These are phyloP conservation scores for Talaromyces borbonicus DNA, from an alignment of 495 filamentous ascomycete species.

Conservation along the genomic window DNA sequence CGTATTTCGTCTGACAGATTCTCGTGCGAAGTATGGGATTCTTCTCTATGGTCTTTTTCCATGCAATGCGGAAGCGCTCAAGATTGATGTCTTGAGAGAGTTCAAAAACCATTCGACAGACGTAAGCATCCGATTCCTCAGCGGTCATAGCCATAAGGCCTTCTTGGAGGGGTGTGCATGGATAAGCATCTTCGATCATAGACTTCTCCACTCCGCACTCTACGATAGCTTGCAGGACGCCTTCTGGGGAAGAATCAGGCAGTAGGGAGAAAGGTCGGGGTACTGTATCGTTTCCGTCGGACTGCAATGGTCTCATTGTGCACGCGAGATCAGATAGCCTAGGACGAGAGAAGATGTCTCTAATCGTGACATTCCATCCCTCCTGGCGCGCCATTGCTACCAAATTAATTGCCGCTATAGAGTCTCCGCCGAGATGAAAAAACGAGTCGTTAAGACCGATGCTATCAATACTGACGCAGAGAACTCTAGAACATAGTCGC, in stretches of 20 bases:
- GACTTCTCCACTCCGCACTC: slow-evolving; percentile 16
- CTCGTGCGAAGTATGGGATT: slow-evolving; percentile 32
- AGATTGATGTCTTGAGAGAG: slow-evolving; percentile 28
- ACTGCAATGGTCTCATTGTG: too few species aligned
- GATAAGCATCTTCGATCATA: slow-evolving; percentile 45
- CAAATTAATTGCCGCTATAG: slow-evolving; percentile 19
- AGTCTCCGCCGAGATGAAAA: slow-evolving; percentile 19
- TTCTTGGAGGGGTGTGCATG: slow-evolving; percentile 52
- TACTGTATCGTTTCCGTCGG: neutral
- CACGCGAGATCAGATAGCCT: slow-evolving; percentile 25
- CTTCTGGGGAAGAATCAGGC: neutral
- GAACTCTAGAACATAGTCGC: slow-evolving; percentile 10
- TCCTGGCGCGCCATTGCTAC: slow-evolving; percentile 8
- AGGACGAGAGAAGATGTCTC: slow-evolving; percentile 29
- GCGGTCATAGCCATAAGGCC: slow-evolving; percentile 42
- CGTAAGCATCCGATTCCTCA: slow-evolving; percentile 37
- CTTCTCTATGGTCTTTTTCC: slow-evolving; percentile 25
- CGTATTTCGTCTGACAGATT: too few species aligned
- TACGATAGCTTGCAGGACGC: slow-evolving; percentile 4
- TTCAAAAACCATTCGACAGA: slow-evolving; percentile 26
- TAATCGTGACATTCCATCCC: neutral
- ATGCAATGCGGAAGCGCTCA: slow-evolving; percentile 33
- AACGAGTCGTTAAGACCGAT: slow-evolving; percentile 20
- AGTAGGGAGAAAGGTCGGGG: neutral
- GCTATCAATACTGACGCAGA: slow-evolving; percentile 7